A percentile compares a stretch with the other conserved stretches of the same genome.
Conservation (phyloP, 164 flowering plant genomes). For the Santalum album region DNA sequence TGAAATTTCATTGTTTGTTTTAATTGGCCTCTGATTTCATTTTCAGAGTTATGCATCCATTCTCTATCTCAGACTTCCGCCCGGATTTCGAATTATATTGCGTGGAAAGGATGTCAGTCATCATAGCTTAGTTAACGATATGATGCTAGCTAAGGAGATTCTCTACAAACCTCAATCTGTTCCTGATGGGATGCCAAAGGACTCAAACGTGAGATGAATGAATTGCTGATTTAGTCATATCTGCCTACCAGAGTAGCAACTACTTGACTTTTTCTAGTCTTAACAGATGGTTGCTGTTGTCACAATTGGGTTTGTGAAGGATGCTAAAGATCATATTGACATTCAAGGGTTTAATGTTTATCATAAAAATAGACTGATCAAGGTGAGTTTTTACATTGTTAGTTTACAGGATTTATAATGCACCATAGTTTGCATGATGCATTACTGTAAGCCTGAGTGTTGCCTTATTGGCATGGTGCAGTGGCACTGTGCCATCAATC, state of each 20-base stretch:
- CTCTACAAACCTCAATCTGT: background rate
- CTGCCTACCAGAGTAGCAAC: background rate
- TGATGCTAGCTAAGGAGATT: background rate
- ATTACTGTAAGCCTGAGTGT: too few species aligned
- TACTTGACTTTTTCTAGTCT: background rate
- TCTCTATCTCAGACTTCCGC: background rate
- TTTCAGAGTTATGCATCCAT: slow-evolving; percentile 1
- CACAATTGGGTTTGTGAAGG: background rate
- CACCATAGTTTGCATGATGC: too few species aligned
- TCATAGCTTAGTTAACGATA: background rate
- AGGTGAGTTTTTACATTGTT: background rate
- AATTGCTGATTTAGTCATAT: background rate
- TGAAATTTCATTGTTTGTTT: too few species aligned
- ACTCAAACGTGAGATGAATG: background rate
- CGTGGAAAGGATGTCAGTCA: background rate
- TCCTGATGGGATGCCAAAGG: background rate
- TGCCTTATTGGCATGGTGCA: too few species aligned
- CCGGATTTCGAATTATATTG: background rate
- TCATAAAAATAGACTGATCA: background rate
- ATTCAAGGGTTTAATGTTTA: background rate
- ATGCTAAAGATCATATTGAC: background rate
- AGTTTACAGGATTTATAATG: too few species aligned
- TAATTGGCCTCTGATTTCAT: background rate
- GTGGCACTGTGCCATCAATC: too few species aligned
- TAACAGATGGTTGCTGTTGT: background rate